Evolutionary conservation across 225 moss, liverwort and hornwort genomes (phyloP).

Genomic region (Ulota crispa): DNA sequence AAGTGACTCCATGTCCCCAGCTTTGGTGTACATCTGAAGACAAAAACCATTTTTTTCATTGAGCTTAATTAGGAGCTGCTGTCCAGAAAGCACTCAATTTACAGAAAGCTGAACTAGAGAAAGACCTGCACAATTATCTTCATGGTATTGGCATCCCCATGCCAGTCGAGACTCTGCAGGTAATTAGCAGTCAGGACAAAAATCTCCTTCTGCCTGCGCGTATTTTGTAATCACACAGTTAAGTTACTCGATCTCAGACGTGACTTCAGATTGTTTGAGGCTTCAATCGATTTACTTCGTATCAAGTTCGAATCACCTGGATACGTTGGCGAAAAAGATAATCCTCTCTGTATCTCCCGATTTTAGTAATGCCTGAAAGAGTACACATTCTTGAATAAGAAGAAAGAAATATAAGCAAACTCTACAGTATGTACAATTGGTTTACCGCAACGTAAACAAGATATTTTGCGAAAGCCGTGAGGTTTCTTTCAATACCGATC

Average conservation of each 20-base stretch:
- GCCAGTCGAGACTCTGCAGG: slow-evolving; percentile 87
- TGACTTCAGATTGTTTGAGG: neutral
- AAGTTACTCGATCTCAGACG: neutral
- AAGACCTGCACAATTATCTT: slow-evolving; percentile 88
- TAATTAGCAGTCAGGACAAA: slow-evolving; percentile 89
- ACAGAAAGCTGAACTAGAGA: neutral
- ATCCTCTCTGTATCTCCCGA: slow-evolving; percentile 97
- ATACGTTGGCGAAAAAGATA: slow-evolving; percentile 86
- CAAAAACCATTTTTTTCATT: neutral
- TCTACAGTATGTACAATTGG: neutral
- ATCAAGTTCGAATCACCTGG: slow-evolving; percentile 52
- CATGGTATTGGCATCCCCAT: slow-evolving; percentile 77
- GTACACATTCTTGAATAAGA: slow-evolving; percentile 11
- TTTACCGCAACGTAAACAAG: slow-evolving; percentile 3
- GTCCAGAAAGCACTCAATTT: neutral
- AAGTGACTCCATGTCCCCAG: slow-evolving; percentile 84
- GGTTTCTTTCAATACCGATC: neutral
- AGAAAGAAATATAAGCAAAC: neutral
- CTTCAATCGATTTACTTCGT: slow-evolving; percentile 3
- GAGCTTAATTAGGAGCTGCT: neutral
- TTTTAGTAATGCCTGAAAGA: slow-evolving; percentile 77
- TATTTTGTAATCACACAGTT: neutral
- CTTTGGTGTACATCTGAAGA: slow-evolving; percentile 88
- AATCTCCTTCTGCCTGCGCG: slow-evolving; percentile 78
- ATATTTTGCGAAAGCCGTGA: neutral